Evolutionary conservation across 2,329 filamentous ascomycete species (phyloP).

Genomic region (Huntiella savannae): DNA sequence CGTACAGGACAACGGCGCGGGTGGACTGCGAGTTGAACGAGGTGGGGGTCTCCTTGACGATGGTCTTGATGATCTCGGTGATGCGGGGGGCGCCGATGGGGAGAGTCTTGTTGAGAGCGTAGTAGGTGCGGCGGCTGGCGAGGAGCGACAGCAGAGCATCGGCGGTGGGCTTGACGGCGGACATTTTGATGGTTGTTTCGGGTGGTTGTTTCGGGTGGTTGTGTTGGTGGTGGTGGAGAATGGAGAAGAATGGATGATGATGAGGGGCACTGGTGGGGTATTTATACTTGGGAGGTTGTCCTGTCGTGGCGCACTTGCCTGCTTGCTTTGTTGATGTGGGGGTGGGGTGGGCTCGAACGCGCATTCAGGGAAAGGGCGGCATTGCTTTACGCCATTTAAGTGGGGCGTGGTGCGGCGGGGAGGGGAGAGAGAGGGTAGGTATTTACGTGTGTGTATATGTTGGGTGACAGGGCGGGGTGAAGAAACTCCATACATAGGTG

Average conservation of each 20-base stretch:
- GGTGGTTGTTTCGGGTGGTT: constrained; percentile 4
- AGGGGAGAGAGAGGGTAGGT: too few relatives aligned
- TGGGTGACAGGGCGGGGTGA: too few relatives aligned
- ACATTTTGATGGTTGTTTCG: constrained; percentile 15
- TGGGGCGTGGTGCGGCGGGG: too few relatives aligned
- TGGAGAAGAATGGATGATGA: constrained; percentile 1
- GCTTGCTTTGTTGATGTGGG: too few relatives aligned
- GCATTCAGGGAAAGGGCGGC: too few relatives aligned
- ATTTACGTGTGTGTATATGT: too few relatives aligned
- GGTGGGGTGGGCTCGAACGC: too few relatives aligned
- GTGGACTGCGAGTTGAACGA: constrained; percentile 82
- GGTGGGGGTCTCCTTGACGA: constrained; percentile 51
- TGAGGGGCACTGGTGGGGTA: background rate
- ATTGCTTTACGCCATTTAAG: too few relatives aligned
- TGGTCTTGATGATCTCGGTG: constrained; percentile 43
- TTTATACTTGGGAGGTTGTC: background rate
- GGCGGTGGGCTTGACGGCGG: constrained; percentile 24
- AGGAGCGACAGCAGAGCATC: constrained; percentile 38
- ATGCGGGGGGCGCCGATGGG: constrained; percentile 37
- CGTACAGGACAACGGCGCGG: constrained; percentile 59
- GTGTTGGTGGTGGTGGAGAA: background rate
- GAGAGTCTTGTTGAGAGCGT: constrained; percentile 46
- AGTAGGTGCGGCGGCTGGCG: constrained; percentile 50
- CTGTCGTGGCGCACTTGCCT: too few relatives aligned
- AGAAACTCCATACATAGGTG: too few relatives aligned